A percentile compares a stretch with the other conserved stretches of the same genome.
These are phyloP conservation scores for Rosa persica DNA, from an alignment of 306 rosid species.

Conservation along the genomic window DNA sequence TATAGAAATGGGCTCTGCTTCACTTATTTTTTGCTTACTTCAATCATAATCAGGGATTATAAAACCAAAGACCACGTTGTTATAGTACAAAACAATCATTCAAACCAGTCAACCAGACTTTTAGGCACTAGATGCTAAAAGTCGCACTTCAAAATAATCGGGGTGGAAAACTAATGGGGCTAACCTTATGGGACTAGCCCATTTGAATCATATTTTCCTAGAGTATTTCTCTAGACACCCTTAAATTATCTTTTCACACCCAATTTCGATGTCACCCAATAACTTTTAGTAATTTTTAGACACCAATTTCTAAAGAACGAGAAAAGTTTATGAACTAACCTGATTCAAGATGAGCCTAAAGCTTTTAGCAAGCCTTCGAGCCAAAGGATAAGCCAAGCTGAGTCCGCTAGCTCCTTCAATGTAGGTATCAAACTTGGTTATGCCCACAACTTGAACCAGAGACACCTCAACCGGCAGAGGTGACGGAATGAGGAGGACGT, in stretches of 20 bases:
- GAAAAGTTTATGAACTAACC: slow-evolving; percentile 29
- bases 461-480: slow-evolving; percentile 72
- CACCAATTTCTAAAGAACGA: background rate
- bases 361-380: slow-evolving; percentile 33
- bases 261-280: background rate
- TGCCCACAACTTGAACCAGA: slow-evolving; percentile 62
- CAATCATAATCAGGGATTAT: background rate
- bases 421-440: slow-evolving; percentile 51
- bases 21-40: background rate
- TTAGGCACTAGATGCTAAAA: background rate
- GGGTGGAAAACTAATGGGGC: background rate
- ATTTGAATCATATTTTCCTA: background rate
- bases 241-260: background rate
- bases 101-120: background rate
- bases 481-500: slow-evolving; percentile 54
- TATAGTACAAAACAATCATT: background rate
- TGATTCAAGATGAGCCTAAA: slow-evolving; percentile 40
- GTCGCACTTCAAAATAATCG: too few relatives aligned
- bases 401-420: slow-evolving; percentile 66
- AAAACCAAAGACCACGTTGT: background rate
- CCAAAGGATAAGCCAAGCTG: slow-evolving; percentile 37
- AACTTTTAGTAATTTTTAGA: too few relatives aligned
- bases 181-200: background rate
- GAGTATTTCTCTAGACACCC: background rate
- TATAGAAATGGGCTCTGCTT: background rate